Base-by-base conservation (phyloP, 768 basidiomycete genomes). In the Suillus subalutaceus region DNA sequence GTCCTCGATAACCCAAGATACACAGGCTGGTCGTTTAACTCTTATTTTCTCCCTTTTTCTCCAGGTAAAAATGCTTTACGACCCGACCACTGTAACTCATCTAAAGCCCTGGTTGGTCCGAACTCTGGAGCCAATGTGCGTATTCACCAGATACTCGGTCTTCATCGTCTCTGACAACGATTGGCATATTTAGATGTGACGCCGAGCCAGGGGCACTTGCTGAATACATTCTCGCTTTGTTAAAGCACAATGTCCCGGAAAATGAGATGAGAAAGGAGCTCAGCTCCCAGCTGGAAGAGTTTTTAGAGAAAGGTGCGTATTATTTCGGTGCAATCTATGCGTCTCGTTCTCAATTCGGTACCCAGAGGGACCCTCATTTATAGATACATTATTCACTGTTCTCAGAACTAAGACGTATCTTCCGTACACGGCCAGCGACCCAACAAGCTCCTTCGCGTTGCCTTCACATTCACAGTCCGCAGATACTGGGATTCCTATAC, bases 151-250 rank as follows among this genome's bases (percentile, higher is more conserved):
- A 66, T 35, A 32, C 62, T 69, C 58, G 4, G 6, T 1, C 46
- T 67, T 46, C 64, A 41, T 63, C 23, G 40, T 55, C 16, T 6
- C 16, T 60, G n/a, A 7, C 59, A 62, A 52, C 68, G n/a, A 41
- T 60, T 37, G 65, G n/a, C 38, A 61, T 58, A 68, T 63, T 18
- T 70, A 97, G 96, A 85, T 97, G 94, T 77, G 97, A 99, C 76
- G 97, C 97, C 50, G 97, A 99, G 75, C 96, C 97, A 38, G 88
- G 89, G 38, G 94, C 95, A 40, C 88, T 99, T 62, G 90, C 94
- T 5, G 95, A 98, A 75, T 99, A 98, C 76, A 90, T 98, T 71
- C 87, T 97, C 59, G 97, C 97, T 18, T 82, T 99, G 63, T 81
- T 99, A 66, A 94, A 95, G 76, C 94, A 96, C 76, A 93, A 94